A percentile compares a stretch with the other conserved stretches of the same genome.
These are phyloP conservation scores for Tolypocladium tropicale DNA, from an alignment of 2,329 filamentous ascomycete species.

Conservation along the genomic window DNA sequence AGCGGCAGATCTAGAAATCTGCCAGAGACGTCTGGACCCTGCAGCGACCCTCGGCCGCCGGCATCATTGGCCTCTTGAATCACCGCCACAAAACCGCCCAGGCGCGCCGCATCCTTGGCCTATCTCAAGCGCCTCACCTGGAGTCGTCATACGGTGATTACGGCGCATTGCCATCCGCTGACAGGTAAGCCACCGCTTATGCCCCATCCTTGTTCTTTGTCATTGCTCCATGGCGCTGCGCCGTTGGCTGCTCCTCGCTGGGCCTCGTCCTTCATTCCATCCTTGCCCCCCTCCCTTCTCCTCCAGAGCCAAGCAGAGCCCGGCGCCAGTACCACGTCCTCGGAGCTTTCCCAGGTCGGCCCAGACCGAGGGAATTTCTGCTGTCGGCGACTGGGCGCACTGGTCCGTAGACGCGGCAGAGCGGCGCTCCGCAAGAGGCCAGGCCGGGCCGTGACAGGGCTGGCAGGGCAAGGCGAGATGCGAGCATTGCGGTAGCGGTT, in stretches of 20 bases:
- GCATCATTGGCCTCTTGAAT: not conserved
- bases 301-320: not conserved
- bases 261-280: not conserved
- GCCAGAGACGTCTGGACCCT: no score
- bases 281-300: not conserved
- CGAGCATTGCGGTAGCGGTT: not conserved
- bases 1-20: not conserved
- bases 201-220: not conserved
- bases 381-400: not conserved
- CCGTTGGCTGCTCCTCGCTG: not conserved
- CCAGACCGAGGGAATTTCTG: not conserved
- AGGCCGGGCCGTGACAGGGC: not conserved
- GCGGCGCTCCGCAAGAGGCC: not conserved
- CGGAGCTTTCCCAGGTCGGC: not conserved
- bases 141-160: not conserved
- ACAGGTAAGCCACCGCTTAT: not conserved
- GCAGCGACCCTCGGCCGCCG: not conserved
- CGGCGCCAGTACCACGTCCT: not conserved
- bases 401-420: no score
- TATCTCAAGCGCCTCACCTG: not conserved
- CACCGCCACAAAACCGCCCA: not conserved
- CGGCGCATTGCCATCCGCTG: not conserved
- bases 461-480: not conserved
- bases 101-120: not conserved
- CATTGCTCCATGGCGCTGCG: not conserved